Base-by-base conservation (phyloP, 2,329 filamentous ascomycete genomes). In the Lasiodiplodia hormozganensis region DNA sequence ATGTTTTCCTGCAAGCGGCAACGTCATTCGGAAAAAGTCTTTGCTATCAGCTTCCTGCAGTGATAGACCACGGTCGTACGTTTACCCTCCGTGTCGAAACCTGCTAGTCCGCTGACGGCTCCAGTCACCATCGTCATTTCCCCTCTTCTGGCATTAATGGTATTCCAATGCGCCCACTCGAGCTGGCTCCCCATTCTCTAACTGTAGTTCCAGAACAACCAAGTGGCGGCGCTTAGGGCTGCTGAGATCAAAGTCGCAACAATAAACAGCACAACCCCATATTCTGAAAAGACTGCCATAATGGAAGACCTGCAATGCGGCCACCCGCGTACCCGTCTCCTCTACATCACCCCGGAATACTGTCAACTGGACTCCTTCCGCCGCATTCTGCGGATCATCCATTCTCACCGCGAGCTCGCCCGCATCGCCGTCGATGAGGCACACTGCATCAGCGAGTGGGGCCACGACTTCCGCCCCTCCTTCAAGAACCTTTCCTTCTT, bases 371-470 rank as follows among this genome's bases (percentile, higher is more conserved):
- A 93, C 70, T 85, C 86, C 68, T 97, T 98, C 79, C 91, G 94
- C 49, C 87, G 89, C 70, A 88, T 90, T 60, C 83, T 97, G 10
- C 86, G 87, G 70, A 83, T 91, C 4, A 90, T 97, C 16, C 84
- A 97, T 76, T 83, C 88, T 69, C 94, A 97, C 78, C 87, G 88
- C 68, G 93, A 97, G 80, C 87, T 98, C n/a, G 90, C 91, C 11
- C 89, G 95, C 16, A 88, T 98, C 71, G 95, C 92, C 58, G 90
- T 98, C 68, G 95, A 98, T 76, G 95, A 98, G 81, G 95, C 95
- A 2, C 95, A 98, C 79, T 98, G 95, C 78, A 97, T 98, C 73
- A 97, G 93, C 28, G 94, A 97, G 89, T 97, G 95, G 95, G 95
- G 95, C 1, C 94, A 98, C 78, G 95, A 98, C 79, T 98, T 98